Base-by-base conservation (phyloP, 768 basidiomycete genomes). In the Plicaturopsis crispa region DNA sequence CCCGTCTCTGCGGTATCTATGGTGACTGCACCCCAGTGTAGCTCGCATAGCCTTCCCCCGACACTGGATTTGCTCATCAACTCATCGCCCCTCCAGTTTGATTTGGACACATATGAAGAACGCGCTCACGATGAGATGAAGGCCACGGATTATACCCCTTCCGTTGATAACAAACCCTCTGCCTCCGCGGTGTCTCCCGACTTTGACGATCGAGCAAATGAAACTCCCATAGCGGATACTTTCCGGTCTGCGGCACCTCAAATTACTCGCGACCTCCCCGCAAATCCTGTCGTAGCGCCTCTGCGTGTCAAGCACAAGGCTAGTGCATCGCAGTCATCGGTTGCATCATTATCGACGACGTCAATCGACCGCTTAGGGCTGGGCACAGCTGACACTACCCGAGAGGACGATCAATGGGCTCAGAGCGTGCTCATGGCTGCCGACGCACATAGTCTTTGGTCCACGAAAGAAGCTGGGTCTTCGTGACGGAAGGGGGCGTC, bases 401-500 rank as follows among this genome's bases (percentile, higher is more conserved):
- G 62, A 26, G 58, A 66, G 30, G 67, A 66, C 42, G 80, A 75
- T 35, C 75, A 84, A 51, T 89, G 86, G 85, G 80, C 80, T 33
- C 65, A 69, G 50, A 82, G 78, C 47, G 84, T 88, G 35, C 54
- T 88, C 41, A 56, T 77, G 57, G 82, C 80, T n/a, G 82, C 80
- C 40, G 77, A 80, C 50, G 52, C 63, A 35, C 66, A 72, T 33
- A 47, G 55, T 10, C 37, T 51, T 16, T 66, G 62, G 63, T 8
- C 10, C 26, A 8, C 26, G 26, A 28, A 14, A 14, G 14, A 28
- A 8, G 26, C 14, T 28, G 14, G 26, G 8, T 28, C 26, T 28
- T 28, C 26, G 26, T 28, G 26, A 14, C 14, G 26, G 26, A 8
- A 28, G 26, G 10, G 8, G 14, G 14, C 8, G 26, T 28, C 14